phyloP scores from a whole-genome alignment of 75 land plant species.

The Sequoiadendron giganteum region DNA sequence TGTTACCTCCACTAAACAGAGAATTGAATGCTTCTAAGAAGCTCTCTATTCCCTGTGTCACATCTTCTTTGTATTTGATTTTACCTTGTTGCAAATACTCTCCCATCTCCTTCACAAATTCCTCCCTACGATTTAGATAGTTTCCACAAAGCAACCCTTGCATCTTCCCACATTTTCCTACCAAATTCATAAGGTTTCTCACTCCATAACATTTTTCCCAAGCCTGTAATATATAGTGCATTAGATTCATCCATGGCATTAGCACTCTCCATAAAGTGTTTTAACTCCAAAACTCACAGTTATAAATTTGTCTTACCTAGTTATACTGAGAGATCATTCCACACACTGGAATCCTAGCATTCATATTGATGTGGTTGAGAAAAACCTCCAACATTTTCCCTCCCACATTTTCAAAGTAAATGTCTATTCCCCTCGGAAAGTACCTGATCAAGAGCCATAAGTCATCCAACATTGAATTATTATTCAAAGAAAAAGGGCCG shows the following conservation, averaged over 20 bases:
- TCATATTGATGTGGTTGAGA: background rate
- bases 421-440: background rate
- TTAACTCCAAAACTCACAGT: background rate
- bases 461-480: background rate
- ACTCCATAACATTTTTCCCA: conserved; percentile 34
- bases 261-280: background rate
- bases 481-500: too few species aligned
- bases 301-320: background rate
- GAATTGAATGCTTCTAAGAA: conserved; percentile 35
- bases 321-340: conserved; percentile 1
- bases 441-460: background rate
- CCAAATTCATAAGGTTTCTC: conserved; percentile 33
- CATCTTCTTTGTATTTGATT: conserved; percentile 25
- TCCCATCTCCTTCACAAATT: conserved; percentile 27
- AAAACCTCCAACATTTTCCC: too few species aligned
- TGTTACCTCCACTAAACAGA: conserved; percentile 31
- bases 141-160: conserved; percentile 29
- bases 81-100: conserved; percentile 31
- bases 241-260: background rate
- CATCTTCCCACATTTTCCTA: conserved; percentile 32
- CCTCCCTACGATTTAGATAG: conserved; percentile 8
- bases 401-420: too few species aligned
- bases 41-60: conserved; percentile 37
- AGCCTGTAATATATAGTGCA: conserved; percentile 12
- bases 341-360: background rate